A percentile compares a stretch with the other conserved stretches of the same genome.
Conservation (phyloP, 176 grass and related monocot genomes). For the Carex pumila region DNA sequence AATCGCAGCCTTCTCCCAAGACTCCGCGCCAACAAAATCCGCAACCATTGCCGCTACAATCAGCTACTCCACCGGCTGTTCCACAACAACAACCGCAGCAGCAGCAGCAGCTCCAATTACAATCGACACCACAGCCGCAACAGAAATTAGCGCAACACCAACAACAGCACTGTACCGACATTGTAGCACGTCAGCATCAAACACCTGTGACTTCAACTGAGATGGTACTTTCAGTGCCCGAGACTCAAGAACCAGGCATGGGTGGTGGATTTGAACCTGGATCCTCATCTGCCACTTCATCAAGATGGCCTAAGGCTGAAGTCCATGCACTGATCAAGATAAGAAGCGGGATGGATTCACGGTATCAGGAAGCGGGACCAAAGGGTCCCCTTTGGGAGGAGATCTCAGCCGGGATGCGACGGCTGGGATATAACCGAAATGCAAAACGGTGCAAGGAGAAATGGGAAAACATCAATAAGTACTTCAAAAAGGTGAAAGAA, state of each 20-base stretch:
- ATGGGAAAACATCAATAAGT: constrained; percentile 99
- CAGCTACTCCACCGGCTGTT: not conserved
- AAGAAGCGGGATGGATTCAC: constrained; percentile 60
- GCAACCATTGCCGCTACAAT: not conserved
- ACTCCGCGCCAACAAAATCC: constrained; percentile 8
- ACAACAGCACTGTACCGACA: constrained; percentile 41
- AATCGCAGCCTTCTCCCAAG: constrained; percentile 15
- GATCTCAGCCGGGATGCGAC: constrained; percentile 78
- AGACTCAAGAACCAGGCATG: constrained; percentile 15
- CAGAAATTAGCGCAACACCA: not conserved
- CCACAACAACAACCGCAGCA: constrained; percentile 21
- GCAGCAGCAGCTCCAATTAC: not conserved
- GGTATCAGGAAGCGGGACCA: constrained; percentile 86
- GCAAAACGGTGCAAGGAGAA: constrained; percentile 98
- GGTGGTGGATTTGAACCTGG: constrained; percentile 32
- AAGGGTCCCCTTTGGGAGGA: constrained; percentile 98
- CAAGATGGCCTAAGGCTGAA: constrained; percentile 96
- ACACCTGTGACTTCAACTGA: not conserved
- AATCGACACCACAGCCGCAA: not conserved
- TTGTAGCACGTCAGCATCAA: constrained; percentile 18
- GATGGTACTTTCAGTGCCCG: constrained; percentile 3
- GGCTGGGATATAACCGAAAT: constrained; percentile 70
- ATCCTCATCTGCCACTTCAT: constrained; percentile 33
- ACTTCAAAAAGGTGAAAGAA: constrained; percentile 99
- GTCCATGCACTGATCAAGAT: constrained; percentile 86